These are phyloP conservation scores for Paxillus rubicundulus DNA, from an alignment of 768 basidiomycete species.

Conservation along the genomic window DNA sequence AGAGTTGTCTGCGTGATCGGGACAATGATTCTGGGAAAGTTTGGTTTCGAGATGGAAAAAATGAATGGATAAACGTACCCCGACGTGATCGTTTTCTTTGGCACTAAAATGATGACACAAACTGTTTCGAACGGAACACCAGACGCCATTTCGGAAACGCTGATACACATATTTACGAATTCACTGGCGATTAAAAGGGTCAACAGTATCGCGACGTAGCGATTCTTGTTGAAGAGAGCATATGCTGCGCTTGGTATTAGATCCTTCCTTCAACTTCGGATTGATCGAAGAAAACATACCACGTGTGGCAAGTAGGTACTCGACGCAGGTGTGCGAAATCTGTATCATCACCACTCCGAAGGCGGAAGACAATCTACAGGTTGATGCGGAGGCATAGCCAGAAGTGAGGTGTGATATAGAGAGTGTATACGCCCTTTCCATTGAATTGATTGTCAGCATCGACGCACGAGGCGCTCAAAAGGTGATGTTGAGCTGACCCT, in stretches of 20 bases:
- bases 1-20: conserved; percentile 38
- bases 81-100: neutral
- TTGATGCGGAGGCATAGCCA: conserved; percentile 6
- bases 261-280: neutral
- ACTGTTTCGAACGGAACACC: neutral
- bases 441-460: neutral
- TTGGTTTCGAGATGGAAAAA: neutral
- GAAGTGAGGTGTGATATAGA: conserved; percentile 9
- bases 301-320: conserved; percentile 19
- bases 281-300: conserved; percentile 8
- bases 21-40: conserved; percentile 25
- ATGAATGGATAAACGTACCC: neutral
- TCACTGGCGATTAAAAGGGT: conserved; percentile 29
- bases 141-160: conserved; percentile 32
- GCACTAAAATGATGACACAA: conserved; percentile 1
- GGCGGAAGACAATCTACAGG: conserved; percentile 18
- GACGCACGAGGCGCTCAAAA: neutral
- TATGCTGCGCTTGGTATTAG: neutral
- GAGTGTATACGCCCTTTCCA: conserved; percentile 1
- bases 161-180: conserved; percentile 32
- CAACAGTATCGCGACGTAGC: conserved; percentile 25
- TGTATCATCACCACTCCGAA: conserved; percentile 15
- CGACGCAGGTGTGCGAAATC: conserved; percentile 13
- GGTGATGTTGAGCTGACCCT: neutral
- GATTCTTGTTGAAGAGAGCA: conserved; percentile 32